A percentile compares a stretch with the other conserved stretches of the same genome.
Evolutionary conservation across 169 alveolate genomes (phyloP).

Genomic region (Plasmodium knowlesi): DNA sequence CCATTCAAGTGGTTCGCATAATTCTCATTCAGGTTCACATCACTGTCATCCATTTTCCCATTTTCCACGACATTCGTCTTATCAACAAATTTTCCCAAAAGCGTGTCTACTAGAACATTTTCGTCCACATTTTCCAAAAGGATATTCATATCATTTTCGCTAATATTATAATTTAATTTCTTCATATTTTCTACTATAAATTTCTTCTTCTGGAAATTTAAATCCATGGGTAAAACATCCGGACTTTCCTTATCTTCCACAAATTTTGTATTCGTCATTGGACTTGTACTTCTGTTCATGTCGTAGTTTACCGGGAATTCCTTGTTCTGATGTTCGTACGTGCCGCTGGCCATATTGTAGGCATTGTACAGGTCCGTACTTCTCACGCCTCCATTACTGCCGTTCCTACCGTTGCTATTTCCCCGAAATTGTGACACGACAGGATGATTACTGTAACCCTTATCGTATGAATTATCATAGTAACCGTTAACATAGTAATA

Average conservation of each 20-base stretch:
- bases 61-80: conserved; percentile 20
- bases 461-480: conserved; percentile 12
- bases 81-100: conserved; percentile 17
- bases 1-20: neutral
- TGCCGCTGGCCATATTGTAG: neutral
- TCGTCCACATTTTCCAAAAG: conserved; percentile 41
- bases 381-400: neutral
- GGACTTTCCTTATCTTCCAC: neutral
- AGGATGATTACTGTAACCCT: conserved; percentile 3
- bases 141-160: conserved; percentile 25
- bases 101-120: conserved; percentile 23
- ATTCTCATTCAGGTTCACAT: conserved; percentile 4
- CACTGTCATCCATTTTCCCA: conserved; percentile 25
- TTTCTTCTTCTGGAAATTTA: conserved; percentile 37
- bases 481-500: conserved; percentile 6
- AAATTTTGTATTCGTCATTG: neutral
- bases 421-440: neutral
- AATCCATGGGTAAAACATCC: neutral
- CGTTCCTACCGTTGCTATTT: neutral
- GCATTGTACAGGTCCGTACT: neutral
- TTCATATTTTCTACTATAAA: conserved; percentile 23
- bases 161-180: conserved; percentile 30
- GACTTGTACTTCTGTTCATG: neutral
- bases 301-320: neutral
- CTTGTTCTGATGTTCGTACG: neutral